phyloP scores from a whole-genome alignment of 2,329 filamentous ascomycete species.

The Plenodomus biglobosus region DNA sequence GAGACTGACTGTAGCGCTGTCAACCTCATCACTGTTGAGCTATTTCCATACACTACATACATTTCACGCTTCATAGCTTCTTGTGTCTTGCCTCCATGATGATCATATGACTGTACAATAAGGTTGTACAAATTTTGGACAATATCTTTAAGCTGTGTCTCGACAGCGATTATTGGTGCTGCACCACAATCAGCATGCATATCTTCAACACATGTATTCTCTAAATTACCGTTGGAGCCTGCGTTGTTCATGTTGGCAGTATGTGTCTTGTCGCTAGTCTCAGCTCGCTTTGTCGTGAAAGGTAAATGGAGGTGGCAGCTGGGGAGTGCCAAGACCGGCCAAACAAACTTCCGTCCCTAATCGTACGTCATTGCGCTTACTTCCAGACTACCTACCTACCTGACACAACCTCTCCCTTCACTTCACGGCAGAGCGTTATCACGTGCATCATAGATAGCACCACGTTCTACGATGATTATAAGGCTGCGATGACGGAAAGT shows the following conservation, averaged over 20 bases:
- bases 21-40: not conserved
- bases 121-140: conserved; percentile 64
- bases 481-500: conserved; percentile 32
- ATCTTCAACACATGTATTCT: not conserved
- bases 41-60: conserved; percentile 38
- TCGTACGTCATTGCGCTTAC: conserved; percentile 20
- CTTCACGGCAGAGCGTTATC: conserved; percentile 12
- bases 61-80: conserved; percentile 61
- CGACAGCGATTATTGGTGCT: conserved; percentile 26
- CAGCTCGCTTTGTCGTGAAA: not conserved
- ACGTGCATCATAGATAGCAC: conserved; percentile 6
- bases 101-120: conserved; percentile 61
- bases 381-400: not conserved
- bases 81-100: conserved; percentile 59
- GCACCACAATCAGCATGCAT: conserved; percentile 2
- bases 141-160: conserved; percentile 60
- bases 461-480: conserved; percentile 17
- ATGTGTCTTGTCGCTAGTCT: not conserved
- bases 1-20: conserved; percentile 46
- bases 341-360: conserved; percentile 7
- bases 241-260: conserved; percentile 10
- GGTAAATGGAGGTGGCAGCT: not conserved
- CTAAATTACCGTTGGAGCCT: conserved; percentile 7
- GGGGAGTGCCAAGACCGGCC: conserved; percentile 21
- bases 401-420: conserved; percentile 6